Evolutionary conservation across 2,329 filamentous ascomycete species (phyloP).

Genomic region (Lanzia echinophila): DNA sequence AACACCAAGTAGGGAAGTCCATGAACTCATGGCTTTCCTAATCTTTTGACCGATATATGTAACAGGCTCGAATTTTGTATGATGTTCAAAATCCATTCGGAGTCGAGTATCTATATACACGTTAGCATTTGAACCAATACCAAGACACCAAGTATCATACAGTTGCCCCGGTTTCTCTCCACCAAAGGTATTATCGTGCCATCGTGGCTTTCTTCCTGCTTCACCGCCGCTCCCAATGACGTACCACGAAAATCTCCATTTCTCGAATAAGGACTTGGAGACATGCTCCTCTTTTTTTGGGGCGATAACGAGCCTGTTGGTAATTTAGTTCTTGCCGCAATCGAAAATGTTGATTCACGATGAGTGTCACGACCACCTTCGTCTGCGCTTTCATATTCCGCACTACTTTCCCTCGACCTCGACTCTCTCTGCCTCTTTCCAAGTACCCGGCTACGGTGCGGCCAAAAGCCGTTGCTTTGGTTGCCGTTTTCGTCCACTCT

Average conservation of each 20-base stretch:
- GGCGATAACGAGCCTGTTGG: constrained; percentile 48
- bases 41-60: constrained; percentile 55
- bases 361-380: constrained; percentile 39
- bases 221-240: constrained; percentile 31
- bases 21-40: constrained; percentile 58
- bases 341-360: constrained; percentile 27
- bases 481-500: constrained; percentile 40
- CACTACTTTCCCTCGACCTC: constrained; percentile 51
- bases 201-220: constrained; percentile 24
- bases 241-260: constrained; percentile 31
- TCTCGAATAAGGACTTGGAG: constrained; percentile 38
- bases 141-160: constrained; percentile 33
- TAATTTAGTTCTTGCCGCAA: constrained; percentile 32
- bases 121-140: constrained; percentile 17
- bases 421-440: constrained; percentile 41
- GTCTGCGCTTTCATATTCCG: constrained; percentile 51
- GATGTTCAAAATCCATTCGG: constrained; percentile 81
- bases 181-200: constrained; percentile 13
- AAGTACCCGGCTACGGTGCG: constrained; percentile 44
- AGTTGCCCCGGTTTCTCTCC: constrained; percentile 40
- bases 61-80: constrained; percentile 75
- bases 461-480: constrained; percentile 39
- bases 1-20: constrained; percentile 58
- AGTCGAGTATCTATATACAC: constrained; percentile 71
- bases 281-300: constrained; percentile 48